Percentiles rank a stretch among this genome's conserved stretches.
These are phyloP conservation scores for Cadophora malorum DNA, from an alignment of 2,329 filamentous ascomycete species.

Conservation along the genomic window DNA sequence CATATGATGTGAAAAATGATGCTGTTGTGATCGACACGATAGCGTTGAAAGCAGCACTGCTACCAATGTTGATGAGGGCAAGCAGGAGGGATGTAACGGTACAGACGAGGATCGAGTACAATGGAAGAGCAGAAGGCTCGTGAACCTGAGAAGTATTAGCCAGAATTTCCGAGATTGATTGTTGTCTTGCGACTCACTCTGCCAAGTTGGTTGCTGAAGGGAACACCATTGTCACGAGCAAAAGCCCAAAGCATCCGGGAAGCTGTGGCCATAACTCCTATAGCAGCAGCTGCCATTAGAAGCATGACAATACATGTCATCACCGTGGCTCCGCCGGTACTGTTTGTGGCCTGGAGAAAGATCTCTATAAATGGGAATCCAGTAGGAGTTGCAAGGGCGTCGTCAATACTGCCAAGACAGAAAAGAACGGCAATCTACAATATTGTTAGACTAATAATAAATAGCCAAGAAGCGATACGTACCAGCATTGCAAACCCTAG, in stretches of 20 bases:
- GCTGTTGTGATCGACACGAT: slow-evolving; percentile 52
- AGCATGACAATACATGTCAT: slow-evolving; percentile 37
- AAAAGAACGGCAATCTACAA: slow-evolving; percentile 54
- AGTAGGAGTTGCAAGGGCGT: slow-evolving; percentile 56
- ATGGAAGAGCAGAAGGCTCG: slow-evolving; percentile 32
- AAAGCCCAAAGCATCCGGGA: slow-evolving; percentile 46
- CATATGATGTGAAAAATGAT: slow-evolving; percentile 53
- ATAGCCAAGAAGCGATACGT: not conserved
- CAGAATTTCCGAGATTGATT: not conserved
- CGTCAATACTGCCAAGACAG: slow-evolving; percentile 38
- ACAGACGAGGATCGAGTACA: slow-evolving; percentile 38
- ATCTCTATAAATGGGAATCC: slow-evolving; percentile 64
- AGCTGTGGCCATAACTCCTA: slow-evolving; percentile 47
- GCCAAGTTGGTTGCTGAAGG: slow-evolving; percentile 24
- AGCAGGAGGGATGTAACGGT: slow-evolving; percentile 45
- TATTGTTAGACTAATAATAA: not conserved
- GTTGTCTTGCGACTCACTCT: slow-evolving; percentile 17
- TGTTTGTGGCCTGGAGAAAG: slow-evolving; percentile 53
- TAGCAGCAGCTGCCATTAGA: slow-evolving; percentile 49
- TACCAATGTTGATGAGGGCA: slow-evolving; percentile 52
- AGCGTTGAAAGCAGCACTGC: slow-evolving; percentile 51
- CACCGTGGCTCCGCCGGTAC: slow-evolving; percentile 47
- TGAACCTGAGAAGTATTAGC: slow-evolving; percentile 34
- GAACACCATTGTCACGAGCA: slow-evolving; percentile 32
- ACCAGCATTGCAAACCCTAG: slow-evolving; percentile 64